These are phyloP conservation scores for Lactarius vividus DNA, from an alignment of 768 basidiomycete genomes.

Conservation along the genomic window DNA sequence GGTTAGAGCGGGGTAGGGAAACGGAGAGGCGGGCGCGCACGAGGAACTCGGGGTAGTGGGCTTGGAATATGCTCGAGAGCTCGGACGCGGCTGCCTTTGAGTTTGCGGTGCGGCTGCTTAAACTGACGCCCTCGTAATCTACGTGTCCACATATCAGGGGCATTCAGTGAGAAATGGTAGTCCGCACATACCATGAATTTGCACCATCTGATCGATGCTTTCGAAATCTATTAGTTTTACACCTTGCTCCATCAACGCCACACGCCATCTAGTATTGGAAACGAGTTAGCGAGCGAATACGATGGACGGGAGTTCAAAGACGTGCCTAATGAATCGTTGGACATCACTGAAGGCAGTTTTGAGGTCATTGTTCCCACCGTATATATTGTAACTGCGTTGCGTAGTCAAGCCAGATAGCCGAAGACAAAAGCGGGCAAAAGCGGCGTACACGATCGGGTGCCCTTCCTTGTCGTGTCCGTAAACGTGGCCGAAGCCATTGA, in stretches of 20 bases:
- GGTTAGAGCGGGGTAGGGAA: background rate
- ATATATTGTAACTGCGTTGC: slow-evolving; percentile 65
- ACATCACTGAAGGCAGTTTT: slow-evolving; percentile 76
- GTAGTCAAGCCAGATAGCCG: background rate
- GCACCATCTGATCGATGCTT: slow-evolving; percentile 43
- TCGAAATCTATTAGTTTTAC: slow-evolving; percentile 65
- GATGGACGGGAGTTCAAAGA: background rate
- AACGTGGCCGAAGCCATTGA: slow-evolving; percentile 57
- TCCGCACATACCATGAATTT: slow-evolving; percentile 26
- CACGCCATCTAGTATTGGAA: slow-evolving; percentile 58
- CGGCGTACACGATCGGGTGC: slow-evolving; percentile 63
- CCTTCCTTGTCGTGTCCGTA: slow-evolving; percentile 71
- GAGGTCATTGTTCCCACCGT: slow-evolving; percentile 65
- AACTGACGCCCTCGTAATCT: slow-evolving; percentile 75
- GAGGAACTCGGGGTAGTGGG: slow-evolving; percentile 78
- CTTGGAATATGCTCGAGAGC: slow-evolving; percentile 69
- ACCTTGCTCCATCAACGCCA: slow-evolving; percentile 71
- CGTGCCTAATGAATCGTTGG: slow-evolving; percentile 68
- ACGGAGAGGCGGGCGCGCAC: slow-evolving; percentile 38
- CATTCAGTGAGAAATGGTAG: background rate
- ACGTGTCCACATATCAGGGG: background rate
- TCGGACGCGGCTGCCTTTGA: slow-evolving; percentile 76
- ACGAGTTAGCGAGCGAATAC: background rate
- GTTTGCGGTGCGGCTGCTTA: slow-evolving; percentile 65
- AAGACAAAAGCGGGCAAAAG: background rate